Percentiles rank a stretch among this genome's conserved stretches.
These are phyloP conservation scores for Marasmius sp. DNA, from an alignment of 1,284 basidiomycete genomes.

Conservation along the genomic window DNA sequence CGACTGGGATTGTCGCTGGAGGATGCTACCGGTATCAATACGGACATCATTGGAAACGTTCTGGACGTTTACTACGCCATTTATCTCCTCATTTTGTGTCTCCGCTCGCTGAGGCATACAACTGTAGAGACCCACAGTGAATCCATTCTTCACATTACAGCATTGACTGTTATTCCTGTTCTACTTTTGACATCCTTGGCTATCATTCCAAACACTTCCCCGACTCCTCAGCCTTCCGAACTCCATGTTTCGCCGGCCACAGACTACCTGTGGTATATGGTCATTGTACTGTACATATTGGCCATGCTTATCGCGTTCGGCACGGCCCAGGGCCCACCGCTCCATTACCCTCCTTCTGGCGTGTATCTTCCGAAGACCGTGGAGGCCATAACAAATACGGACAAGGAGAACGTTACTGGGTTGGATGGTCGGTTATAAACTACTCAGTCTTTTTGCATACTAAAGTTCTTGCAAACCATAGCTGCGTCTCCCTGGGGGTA, in stretches of 20 bases:
- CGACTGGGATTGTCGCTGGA: slow-evolving; percentile 52
- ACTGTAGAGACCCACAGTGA: slow-evolving; percentile 53
- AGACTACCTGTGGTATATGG: slow-evolving; percentile 45
- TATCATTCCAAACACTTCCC: slow-evolving; percentile 51
- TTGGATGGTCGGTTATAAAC: slow-evolving; percentile 39
- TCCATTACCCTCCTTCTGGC: slow-evolving; percentile 68
- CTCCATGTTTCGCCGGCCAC: slow-evolving; percentile 17
- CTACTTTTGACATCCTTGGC: slow-evolving; percentile 47
- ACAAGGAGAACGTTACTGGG: slow-evolving; percentile 68
- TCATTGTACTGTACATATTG: slow-evolving; percentile 50
- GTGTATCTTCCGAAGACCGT: slow-evolving; percentile 78
- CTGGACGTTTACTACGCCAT: slow-evolving; percentile 61
- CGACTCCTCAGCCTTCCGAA: slow-evolving; percentile 20
- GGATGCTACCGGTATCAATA: slow-evolving; percentile 29
- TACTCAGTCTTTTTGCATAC: slow-evolving; percentile 15
- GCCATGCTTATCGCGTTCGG: slow-evolving; percentile 50
- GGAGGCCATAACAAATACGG: slow-evolving; percentile 50
- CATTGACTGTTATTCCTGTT: slow-evolving; percentile 55
- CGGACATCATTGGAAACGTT: slow-evolving; percentile 37
- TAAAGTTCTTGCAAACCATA: slow-evolving; percentile 9
- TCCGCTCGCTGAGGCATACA: slow-evolving; percentile 52
- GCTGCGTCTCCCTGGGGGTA: slow-evolving; percentile 57
- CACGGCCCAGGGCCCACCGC: slow-evolving; percentile 69
- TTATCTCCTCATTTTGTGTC: slow-evolving; percentile 57
- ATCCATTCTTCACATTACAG: slow-evolving; percentile 66